phyloP scores from a whole-genome alignment of 805 yeast species.

The Pichia rugopelliculosa region DNA sequence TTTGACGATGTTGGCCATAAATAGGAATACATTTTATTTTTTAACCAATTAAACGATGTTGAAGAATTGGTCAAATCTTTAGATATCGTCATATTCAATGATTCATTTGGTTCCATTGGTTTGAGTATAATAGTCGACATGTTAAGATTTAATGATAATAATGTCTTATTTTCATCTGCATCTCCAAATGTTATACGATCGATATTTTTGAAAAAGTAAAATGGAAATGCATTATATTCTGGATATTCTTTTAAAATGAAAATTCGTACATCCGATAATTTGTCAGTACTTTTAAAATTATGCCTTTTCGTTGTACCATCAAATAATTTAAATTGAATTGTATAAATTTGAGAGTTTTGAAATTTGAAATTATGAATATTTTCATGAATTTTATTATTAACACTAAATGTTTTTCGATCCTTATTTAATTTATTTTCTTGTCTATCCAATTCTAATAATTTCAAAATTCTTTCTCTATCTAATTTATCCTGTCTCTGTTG shows the following conservation, averaged over 20 bases:
- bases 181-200: conserved; percentile 59
- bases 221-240: conserved; percentile 44
- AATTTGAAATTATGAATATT: conserved; percentile 17
- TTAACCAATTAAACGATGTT: conserved; percentile 23
- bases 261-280: conserved; percentile 50
- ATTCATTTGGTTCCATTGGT: conserved; percentile 35
- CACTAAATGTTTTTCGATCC: background rate
- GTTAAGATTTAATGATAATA: conserved; percentile 49
- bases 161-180: conserved; percentile 49
- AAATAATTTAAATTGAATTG: conserved; percentile 44
- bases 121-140: conserved; percentile 70
- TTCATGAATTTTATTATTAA: conserved; percentile 15
- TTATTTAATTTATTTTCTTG: conserved; percentile 8
- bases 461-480: conserved; percentile 51
- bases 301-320: conserved; percentile 56
- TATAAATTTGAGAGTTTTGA: conserved; percentile 37
- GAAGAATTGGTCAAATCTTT: background rate
- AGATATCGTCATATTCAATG: conserved; percentile 7
- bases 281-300: conserved; percentile 38
- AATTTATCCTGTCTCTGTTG: conserved; percentile 33
- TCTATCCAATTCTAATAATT: conserved; percentile 45
- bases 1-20: conserved; percentile 7
- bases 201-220: conserved; percentile 43
- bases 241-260: conserved; percentile 45
- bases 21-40: conserved; percentile 15